Evolutionary conservation across 2,329 filamentous ascomycete species (phyloP).

Genomic region (Exophiala calicioides): DNA sequence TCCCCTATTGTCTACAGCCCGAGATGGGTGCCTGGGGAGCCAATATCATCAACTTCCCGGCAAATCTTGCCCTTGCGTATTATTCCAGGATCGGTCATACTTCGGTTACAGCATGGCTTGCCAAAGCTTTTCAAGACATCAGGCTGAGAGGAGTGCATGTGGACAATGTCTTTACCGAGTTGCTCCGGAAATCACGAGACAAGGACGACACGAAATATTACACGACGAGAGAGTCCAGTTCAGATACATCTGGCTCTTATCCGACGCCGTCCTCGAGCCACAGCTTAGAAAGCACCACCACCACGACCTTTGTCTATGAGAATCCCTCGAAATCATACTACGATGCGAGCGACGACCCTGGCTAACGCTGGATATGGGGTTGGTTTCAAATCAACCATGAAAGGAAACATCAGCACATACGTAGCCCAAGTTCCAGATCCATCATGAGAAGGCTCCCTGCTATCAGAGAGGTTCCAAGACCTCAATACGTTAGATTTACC

Average conservation of each 20-base stretch:
- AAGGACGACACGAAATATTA: conserved; percentile 9
- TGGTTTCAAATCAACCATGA: neutral
- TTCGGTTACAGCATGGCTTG: conserved; percentile 19
- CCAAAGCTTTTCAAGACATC: conserved; percentile 15
- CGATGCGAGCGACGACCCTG: conserved; percentile 8
- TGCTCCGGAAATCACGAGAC: conserved; percentile 2
- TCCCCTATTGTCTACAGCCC: conserved; percentile 26
- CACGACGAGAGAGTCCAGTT: conserved; percentile 16
- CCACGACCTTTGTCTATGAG: conserved; percentile 15
- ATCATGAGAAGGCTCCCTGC: no score
- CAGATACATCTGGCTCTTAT: conserved; percentile 14
- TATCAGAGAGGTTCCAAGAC: no score
- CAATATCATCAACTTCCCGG: conserved; percentile 28
- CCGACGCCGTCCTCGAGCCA: conserved; percentile 4
- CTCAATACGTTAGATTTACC: no score
- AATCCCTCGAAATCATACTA: conserved; percentile 9
- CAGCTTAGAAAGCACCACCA: conserved; percentile 2
- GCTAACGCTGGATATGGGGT: neutral
- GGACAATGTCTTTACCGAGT: conserved; percentile 11
- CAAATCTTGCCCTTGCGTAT: conserved; percentile 21
- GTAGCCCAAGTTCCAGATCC: no score
- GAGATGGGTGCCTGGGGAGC: conserved; percentile 29
- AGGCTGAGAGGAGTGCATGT: conserved; percentile 23
- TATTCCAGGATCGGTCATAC: conserved; percentile 19
- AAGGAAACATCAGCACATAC: no score